These are phyloP conservation scores for Solanum sitiens DNA, from an alignment of 257 asterid species.

Conservation along the genomic window DNA sequence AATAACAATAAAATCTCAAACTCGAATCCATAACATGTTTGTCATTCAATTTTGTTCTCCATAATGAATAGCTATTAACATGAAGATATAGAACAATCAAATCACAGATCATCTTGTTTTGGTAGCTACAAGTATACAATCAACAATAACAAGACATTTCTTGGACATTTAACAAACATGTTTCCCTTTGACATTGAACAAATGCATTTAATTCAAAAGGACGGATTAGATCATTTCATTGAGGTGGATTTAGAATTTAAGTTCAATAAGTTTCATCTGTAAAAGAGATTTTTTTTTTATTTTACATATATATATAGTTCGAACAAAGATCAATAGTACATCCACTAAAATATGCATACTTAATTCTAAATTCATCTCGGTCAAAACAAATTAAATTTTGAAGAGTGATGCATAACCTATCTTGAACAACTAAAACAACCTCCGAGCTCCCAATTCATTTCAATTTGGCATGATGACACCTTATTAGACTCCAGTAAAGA, in stretches of 20 bases:
- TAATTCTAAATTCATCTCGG: no score
- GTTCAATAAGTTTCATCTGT: no score
- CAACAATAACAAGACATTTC: background rate
- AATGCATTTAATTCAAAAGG: background rate
- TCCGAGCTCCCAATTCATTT: no score
- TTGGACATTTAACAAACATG: background rate
- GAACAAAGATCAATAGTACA: no score
- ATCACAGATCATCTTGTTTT: background rate
- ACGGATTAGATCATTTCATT: background rate
- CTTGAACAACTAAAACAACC: no score
- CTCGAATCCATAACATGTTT: background rate
- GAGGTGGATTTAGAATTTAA: background rate
- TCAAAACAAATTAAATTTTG: no score
- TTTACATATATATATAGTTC: no score
- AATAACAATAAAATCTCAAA: background rate
- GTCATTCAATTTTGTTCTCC: background rate
- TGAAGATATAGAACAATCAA: background rate
- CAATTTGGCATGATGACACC: no score
- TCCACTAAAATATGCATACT: no score
- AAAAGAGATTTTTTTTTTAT: no score
- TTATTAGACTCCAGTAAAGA: no score
- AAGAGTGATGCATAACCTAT: no score
- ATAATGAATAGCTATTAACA: background rate
- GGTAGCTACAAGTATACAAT: background rate
- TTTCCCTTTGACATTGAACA: background rate